Percentiles rank a stretch among this genome's conserved stretches.
Conservation (phyloP, 768 basidiomycete species). For the Leccinum boreale region DNA sequence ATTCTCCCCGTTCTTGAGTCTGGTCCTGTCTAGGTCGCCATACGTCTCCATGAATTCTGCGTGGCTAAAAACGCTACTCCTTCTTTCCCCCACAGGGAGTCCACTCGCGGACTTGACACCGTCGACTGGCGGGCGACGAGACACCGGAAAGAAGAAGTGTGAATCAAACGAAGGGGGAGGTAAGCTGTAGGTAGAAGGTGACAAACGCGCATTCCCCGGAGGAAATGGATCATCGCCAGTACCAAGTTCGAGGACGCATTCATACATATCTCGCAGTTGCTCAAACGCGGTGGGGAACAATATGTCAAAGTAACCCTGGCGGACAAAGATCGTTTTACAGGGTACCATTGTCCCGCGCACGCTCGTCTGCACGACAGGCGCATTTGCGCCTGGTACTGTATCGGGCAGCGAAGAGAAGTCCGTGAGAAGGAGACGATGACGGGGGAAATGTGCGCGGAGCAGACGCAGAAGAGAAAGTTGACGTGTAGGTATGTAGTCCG, state of each 20-base stretch:
- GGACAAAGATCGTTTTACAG: slow-evolving; percentile 86
- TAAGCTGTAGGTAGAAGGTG: slow-evolving; percentile 50
- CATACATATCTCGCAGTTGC: slow-evolving; percentile 85
- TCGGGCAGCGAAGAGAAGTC: slow-evolving; percentile 92
- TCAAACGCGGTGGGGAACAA: slow-evolving; percentile 96
- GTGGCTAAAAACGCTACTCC: slow-evolving; percentile 83
- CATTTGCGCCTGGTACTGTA: slow-evolving; percentile 59
- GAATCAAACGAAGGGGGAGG: slow-evolving; percentile 52
- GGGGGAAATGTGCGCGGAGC: slow-evolving; percentile 80
- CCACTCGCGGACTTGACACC: slow-evolving; percentile 75
- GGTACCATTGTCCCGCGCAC: slow-evolving; percentile 83
- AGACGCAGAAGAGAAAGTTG: slow-evolving; percentile 80
- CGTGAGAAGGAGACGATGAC: slow-evolving; percentile 89
- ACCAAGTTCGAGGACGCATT: slow-evolving; percentile 63
- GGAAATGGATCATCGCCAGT: slow-evolving; percentile 12
- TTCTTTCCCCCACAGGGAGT: slow-evolving; percentile 75
- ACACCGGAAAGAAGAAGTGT: slow-evolving; percentile 63
- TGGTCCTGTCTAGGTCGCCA: slow-evolving; percentile 69
- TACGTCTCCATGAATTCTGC: slow-evolving; percentile 87
- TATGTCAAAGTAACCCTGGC: slow-evolving; percentile 96
- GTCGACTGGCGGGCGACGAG: slow-evolving; percentile 59
- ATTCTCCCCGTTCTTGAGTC: slow-evolving; percentile 78
- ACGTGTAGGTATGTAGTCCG: slow-evolving; percentile 93
- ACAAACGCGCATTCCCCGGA: slow-evolving; percentile 37
- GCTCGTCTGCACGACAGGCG: slow-evolving; percentile 95